These are phyloP conservation scores for Medicago arabica DNA, from an alignment of 306 rosid genomes.

Conservation along the genomic window DNA sequence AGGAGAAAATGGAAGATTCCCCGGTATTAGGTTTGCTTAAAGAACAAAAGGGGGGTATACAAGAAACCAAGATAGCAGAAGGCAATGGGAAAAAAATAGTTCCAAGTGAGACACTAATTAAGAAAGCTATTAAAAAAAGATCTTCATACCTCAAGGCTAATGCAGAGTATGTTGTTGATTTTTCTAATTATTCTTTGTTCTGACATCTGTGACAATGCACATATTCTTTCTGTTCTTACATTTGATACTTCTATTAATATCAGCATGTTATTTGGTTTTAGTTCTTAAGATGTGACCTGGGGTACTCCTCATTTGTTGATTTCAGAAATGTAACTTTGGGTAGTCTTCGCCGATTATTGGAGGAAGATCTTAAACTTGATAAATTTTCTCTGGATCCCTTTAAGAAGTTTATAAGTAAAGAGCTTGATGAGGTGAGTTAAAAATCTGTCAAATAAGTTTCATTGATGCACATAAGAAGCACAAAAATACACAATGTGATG, in stretches of 20 bases:
- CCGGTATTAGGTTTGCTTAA: constrained; percentile 76
- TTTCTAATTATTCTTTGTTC: constrained; percentile 24
- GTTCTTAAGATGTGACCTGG: constrained; percentile 36
- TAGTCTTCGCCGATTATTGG: constrained; percentile 87
- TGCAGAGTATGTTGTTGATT: constrained; percentile 74
- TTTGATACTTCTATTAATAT: constrained; percentile 9
- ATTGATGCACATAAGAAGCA: constrained; percentile 32
- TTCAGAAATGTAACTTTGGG: constrained; percentile 79
- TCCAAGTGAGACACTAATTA: constrained; percentile 66
- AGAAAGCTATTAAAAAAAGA: constrained; percentile 76
- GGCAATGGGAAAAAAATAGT: constrained; percentile 55
- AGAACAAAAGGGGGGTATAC: constrained; percentile 53
- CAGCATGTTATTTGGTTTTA: neutral
- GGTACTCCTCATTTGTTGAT: constrained; percentile 35
- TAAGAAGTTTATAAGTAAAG: constrained; percentile 76
- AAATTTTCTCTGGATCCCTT: constrained; percentile 66
- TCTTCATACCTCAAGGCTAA: constrained; percentile 73
- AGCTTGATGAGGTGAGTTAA: constrained; percentile 74
- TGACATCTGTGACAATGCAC: constrained; percentile 10
- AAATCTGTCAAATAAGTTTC: constrained; percentile 15
- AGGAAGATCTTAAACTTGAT: constrained; percentile 82
- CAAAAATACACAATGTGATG: constrained; percentile 13
- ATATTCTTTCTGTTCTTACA: constrained; percentile 15
- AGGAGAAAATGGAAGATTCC: constrained; percentile 75
- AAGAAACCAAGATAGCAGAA: constrained; percentile 53